Conservation (phyloP, 257 asterid genomes). For the Linderniella brevidens region DNA sequence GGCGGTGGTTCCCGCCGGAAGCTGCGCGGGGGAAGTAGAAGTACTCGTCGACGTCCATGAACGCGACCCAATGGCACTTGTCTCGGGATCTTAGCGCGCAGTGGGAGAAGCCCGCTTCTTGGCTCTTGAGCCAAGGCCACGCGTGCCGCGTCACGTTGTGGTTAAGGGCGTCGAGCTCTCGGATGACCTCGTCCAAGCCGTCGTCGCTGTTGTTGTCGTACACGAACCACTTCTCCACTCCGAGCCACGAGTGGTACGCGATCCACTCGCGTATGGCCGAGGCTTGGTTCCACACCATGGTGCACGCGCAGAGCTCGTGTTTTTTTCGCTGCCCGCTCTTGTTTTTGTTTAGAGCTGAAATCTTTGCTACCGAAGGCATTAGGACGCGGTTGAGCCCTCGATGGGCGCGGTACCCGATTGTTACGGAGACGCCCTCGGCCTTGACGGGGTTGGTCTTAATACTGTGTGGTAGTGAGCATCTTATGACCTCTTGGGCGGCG, state of each 20-base stretch:
- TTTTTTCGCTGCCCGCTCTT: constrained; percentile 13
- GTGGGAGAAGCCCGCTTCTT: constrained; percentile 96
- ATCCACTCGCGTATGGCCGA: constrained; percentile 76
- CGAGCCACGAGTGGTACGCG: constrained; percentile 71
- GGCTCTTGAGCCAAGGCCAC: constrained; percentile 99
- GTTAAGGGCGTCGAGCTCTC: constrained; percentile 29
- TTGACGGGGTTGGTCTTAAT: constrained; percentile 22
- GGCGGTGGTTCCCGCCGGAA: constrained; percentile 17
- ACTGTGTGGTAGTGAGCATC: constrained; percentile 56
- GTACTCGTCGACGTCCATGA: constrained; percentile 93
- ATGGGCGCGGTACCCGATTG: constrained; percentile 31
- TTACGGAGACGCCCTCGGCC: constrained; percentile 38
- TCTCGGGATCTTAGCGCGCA: constrained; percentile 72
- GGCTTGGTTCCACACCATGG: constrained; percentile 97
- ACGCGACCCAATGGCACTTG: constrained; percentile 75
- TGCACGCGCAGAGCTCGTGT: constrained; percentile 69
- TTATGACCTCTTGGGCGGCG: constrained; percentile 87
- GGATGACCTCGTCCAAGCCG: constrained; percentile 29
- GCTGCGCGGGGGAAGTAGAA: constrained; percentile 62
- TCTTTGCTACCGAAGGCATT: constrained; percentile 76
- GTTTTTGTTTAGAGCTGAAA: constrained; percentile 12
- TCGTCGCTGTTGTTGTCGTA: constrained; percentile 91
- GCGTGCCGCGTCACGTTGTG: constrained; percentile 66
- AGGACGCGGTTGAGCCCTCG: constrained; percentile 16
- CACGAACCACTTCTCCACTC: constrained; percentile 85